phyloP scores from a whole-genome alignment of 164 flowering plant species.

The Vitis labrusca region DNA sequence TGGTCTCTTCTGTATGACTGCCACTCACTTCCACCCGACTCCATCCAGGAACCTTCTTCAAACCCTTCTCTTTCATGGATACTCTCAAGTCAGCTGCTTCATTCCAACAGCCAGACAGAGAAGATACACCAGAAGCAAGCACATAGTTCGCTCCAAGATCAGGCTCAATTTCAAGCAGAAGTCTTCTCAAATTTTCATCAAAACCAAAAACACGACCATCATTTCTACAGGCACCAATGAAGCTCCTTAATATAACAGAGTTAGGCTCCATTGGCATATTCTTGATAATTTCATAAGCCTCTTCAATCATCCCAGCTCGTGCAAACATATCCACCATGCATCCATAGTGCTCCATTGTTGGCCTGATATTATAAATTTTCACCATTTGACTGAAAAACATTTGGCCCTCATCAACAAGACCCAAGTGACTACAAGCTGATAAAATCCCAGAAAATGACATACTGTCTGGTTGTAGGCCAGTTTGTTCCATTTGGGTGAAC shows the following conservation, averaged over 20 bases:
- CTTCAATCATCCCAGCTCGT: slow-evolving; percentile 55
- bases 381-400: slow-evolving; percentile 44
- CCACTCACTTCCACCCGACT: slow-evolving; percentile 47
- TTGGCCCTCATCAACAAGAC: slow-evolving; percentile 43
- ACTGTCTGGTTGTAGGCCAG: slow-evolving; percentile 44
- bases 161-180: slow-evolving; percentile 48
- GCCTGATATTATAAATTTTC: slow-evolving; percentile 32
- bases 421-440: slow-evolving; percentile 58
- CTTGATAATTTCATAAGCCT: slow-evolving; percentile 43
- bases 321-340: slow-evolving; percentile 65
- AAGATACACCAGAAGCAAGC: slow-evolving; percentile 41
- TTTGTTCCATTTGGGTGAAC: slow-evolving; percentile 42
- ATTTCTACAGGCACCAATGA: slow-evolving; percentile 46
- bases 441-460: slow-evolving; percentile 44
- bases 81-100: slow-evolving; percentile 34
- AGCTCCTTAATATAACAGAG: slow-evolving; percentile 51
- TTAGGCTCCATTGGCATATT: slow-evolving; percentile 59
- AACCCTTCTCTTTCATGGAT: slow-evolving; percentile 44
- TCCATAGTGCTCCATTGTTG: slow-evolving; percentile 64
- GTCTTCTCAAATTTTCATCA: slow-evolving; percentile 33
- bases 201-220: slow-evolving; percentile 28
- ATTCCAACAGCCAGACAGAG: slow-evolving; percentile 34
- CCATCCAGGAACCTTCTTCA: slow-evolving; percentile 52
- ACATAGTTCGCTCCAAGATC: slow-evolving; percentile 58
- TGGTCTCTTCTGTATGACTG: background rate